Conservation (phyloP, 2,329 filamentous ascomycete genomes). For the Monilinia polystroma region DNA sequence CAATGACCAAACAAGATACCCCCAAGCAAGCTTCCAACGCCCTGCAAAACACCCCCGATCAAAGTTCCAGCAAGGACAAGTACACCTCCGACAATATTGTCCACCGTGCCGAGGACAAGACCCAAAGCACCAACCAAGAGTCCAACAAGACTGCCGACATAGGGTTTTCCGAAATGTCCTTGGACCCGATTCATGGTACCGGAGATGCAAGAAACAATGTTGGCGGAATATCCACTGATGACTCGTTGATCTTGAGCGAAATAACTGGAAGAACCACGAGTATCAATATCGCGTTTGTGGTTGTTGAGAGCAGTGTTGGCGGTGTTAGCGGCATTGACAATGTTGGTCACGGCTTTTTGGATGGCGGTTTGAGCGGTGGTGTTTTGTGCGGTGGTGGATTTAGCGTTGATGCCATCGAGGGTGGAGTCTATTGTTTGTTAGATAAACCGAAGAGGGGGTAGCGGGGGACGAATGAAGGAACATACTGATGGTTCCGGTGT, state of each 20-base stretch:
- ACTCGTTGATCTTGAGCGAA: neutral
- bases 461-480: neutral
- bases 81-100: neutral
- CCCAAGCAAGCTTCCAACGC: neutral
- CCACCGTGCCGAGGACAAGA: neutral
- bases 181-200: neutral
- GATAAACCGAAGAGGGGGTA: no score
- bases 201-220: neutral
- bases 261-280: neutral
- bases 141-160: neutral
- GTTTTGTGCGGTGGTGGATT: neutral
- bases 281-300: no score
- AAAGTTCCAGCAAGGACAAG: neutral
- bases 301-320: neutral
- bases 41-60: neutral
- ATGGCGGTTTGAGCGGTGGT: neutral
- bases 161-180: neutral
- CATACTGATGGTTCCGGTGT: conserved; percentile 3
- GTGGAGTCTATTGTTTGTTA: neutral
- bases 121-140: neutral
- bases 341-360: neutral
- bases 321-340: neutral
- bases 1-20: neutral
- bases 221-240: neutral
- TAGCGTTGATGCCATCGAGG: neutral